phyloP scores from a whole-genome alignment of 176 grass and related monocot species.

The Triticum dicoccoides region DNA sequence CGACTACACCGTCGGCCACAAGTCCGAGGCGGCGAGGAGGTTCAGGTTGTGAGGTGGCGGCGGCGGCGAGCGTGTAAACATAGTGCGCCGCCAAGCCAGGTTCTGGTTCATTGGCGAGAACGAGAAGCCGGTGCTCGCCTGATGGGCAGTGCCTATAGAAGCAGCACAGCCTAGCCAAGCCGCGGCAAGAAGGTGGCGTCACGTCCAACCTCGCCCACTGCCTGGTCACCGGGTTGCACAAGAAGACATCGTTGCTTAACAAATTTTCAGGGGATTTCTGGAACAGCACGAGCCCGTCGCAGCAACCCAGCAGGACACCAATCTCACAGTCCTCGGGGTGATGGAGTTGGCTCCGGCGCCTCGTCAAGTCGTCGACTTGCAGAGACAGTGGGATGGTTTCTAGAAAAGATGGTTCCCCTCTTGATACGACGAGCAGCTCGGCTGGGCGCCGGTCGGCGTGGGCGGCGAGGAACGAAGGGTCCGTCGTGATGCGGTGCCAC shows the following conservation, averaged over 20 bases:
- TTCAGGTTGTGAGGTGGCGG: no score
- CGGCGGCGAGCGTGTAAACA: neutral
- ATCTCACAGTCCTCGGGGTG: no score
- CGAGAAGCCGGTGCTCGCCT: constrained; percentile 10
- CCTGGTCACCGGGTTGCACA: neutral
- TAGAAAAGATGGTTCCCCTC: no score
- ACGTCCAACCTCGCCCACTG: neutral
- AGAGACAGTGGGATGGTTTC: no score
- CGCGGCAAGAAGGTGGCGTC: neutral
- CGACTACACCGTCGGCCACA: neutral
- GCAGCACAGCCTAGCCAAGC: neutral
- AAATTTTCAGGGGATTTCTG: neutral
- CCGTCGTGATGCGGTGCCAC: no score
- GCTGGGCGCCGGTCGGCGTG: no score
- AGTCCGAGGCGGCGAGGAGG: neutral
- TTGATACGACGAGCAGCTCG: no score
- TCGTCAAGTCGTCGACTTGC: no score
- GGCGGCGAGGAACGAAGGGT: no score
- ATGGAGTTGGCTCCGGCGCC: no score
- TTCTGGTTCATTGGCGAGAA: neutral
- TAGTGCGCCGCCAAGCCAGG: neutral
- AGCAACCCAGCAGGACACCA: neutral
- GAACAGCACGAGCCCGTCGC: neutral
- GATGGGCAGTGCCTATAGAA: neutral
- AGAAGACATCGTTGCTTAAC: neutral